phyloP scores from a whole-genome alignment of 2,329 filamentous ascomycete genomes.

The Fusarium pseudocircinatum region DNA sequence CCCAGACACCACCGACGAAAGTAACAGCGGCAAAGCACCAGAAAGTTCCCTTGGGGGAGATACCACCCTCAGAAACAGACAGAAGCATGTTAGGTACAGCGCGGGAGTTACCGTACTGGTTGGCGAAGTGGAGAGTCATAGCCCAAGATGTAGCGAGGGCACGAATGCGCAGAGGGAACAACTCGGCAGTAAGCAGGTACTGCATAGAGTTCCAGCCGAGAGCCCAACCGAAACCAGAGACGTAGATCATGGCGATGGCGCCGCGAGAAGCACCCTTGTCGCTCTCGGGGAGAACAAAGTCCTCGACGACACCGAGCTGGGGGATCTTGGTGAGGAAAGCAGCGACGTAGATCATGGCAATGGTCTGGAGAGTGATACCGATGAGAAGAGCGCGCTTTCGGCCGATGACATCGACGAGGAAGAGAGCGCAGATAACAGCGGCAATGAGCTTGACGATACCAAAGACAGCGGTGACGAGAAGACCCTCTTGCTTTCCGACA shows the following conservation, averaged over 20 bases:
- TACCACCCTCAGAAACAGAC: slow-evolving; percentile 53
- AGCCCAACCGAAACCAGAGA: slow-evolving; percentile 75
- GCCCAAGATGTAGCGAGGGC: slow-evolving; percentile 75
- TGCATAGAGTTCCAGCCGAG: slow-evolving; percentile 81
- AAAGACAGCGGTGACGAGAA: slow-evolving; percentile 79
- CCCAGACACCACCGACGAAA: slow-evolving; percentile 73
- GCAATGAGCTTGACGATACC: slow-evolving; percentile 78
- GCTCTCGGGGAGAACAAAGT: slow-evolving; percentile 56
- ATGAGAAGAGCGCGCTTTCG: slow-evolving; percentile 73
- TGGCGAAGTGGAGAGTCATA: slow-evolving; percentile 83
- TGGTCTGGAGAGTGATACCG: slow-evolving; percentile 68
- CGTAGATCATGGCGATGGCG: slow-evolving; percentile 78
- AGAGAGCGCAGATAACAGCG: slow-evolving; percentile 75
- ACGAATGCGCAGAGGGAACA: slow-evolving; percentile 79
- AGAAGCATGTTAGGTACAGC: slow-evolving; percentile 81
- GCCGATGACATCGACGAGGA: slow-evolving; percentile 82
- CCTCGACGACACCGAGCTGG: slow-evolving; percentile 60
- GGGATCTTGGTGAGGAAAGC: slow-evolving; percentile 71
- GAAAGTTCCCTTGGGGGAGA: slow-evolving; percentile 74
- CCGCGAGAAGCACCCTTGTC: slow-evolving; percentile 69
- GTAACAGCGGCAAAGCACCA: slow-evolving; percentile 79
- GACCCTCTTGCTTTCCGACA: slow-evolving; percentile 71
- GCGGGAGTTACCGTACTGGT: slow-evolving; percentile 80
- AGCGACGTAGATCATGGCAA: slow-evolving; percentile 71
- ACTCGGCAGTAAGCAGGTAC: slow-evolving; percentile 80